Evolutionary conservation across 75 land plant species (phyloP), one percentile per base, ranked within the genome.

Genomic region (Azolla pinnata): DNA sequence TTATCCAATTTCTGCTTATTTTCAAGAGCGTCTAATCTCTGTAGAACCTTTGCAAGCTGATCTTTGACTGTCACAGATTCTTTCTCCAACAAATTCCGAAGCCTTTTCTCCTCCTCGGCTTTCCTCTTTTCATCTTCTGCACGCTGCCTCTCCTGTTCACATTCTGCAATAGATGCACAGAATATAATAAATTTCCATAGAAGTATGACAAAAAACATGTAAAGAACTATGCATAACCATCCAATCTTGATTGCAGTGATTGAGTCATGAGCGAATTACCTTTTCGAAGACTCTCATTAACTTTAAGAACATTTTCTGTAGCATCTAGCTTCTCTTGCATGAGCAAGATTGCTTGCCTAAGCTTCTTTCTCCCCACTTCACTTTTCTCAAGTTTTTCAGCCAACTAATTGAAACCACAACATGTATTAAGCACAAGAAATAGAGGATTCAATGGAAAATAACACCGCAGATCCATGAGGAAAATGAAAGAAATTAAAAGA

Each of bases 371-470:
- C 18, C 69, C 70, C 9, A 64, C 57, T 53, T 73, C 75, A 33
- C 75, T 73, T 53, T 73, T 73, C 59, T 73, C 75, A 40, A 73
- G 50, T 60, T 67, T 73, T 42, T 73, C 75, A 29, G 64, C 64
- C 63, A 73, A 50, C 70, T 73, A n/a, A n/a, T n/a, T n/a, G n/a
- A n/a, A n/a, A n/a, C n/a, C n/a, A n/a, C n/a, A n/a, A n/a, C n/a
- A n/a, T n/a, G n/a, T n/a, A n/a, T n/a, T n/a, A n/a, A n/a, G n/a
- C n/a, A n/a, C n/a, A n/a, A n/a, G n/a, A n/a, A n/a, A n/a, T n/a
- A n/a, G n/a, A n/a, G n/a, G n/a, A n/a, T n/a, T n/a, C n/a, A n/a
- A n/a, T n/a, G n/a, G n/a, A n/a, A n/a, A n/a, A n/a, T n/a, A n/a
- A n/a, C n/a, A n/a, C n/a, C n/a, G n/a, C n/a, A n/a, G n/a, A n/a